Percentiles rank a stretch among this genome's conserved stretches.
Evolutionary conservation across 352 stramenopile species (phyloP).

Genomic region (Pilasporangium apinafurcum): DNA sequence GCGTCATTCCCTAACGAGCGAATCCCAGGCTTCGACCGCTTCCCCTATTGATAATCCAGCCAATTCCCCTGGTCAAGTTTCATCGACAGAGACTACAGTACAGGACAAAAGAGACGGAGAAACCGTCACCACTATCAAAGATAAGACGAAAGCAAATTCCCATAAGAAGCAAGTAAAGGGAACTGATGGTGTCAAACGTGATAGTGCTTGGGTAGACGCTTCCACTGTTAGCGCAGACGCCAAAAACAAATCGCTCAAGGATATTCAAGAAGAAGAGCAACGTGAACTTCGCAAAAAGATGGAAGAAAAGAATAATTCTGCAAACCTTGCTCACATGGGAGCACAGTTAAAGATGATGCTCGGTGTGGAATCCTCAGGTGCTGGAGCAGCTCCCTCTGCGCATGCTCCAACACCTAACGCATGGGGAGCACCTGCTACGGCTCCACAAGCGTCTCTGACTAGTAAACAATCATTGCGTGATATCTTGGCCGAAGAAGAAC

Average conservation of each 20-base stretch:
- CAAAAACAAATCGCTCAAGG: slow-evolving; percentile 55
- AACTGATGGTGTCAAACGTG: slow-evolving; percentile 10
- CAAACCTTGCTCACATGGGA: slow-evolving; percentile 75
- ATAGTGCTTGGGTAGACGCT: slow-evolving; percentile 32
- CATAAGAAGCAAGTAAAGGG: slow-evolving; percentile 24
- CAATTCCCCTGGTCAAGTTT: slow-evolving; percentile 4
- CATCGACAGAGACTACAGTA: background rate
- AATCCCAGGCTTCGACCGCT: background rate
- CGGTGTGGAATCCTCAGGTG: slow-evolving; percentile 37
- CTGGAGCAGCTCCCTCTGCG: slow-evolving; percentile 6
- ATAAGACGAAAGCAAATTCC: slow-evolving; percentile 12
- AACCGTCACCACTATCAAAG: slow-evolving; percentile 11
- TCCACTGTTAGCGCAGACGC: slow-evolving; percentile 1
- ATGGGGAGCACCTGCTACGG: slow-evolving; percentile 37
- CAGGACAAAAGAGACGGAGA: slow-evolving; percentile 9
- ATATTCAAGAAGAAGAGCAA: slow-evolving; percentile 81
- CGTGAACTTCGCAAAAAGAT: slow-evolving; percentile 56
- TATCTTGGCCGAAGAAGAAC: slow-evolving; percentile 79
- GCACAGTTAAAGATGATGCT: slow-evolving; percentile 88
- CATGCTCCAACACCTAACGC: slow-evolving; percentile 21
- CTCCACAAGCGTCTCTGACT: slow-evolving; percentile 13
- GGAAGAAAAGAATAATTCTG: slow-evolving; percentile 16
- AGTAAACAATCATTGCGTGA: slow-evolving; percentile 76
- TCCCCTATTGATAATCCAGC: background rate
- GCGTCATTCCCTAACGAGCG: background rate